Conservation (phyloP, 2,329 filamentous ascomycete species). For the Paecilomyces sp. region DNA sequence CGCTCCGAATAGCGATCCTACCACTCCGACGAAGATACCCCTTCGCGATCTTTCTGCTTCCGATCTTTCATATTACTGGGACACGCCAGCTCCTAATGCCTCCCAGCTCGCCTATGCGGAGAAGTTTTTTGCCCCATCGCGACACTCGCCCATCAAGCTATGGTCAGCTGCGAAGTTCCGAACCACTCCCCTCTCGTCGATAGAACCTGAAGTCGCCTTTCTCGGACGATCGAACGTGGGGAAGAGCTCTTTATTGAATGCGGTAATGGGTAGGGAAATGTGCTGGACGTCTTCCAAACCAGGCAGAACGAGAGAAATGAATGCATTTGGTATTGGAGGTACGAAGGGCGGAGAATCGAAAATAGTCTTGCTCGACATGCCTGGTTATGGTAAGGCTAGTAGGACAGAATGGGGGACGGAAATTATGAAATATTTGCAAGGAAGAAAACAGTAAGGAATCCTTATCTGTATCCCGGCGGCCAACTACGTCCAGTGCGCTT, state of each 20-base stretch:
- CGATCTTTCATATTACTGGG: conserved; percentile 43
- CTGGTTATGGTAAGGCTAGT: conserved; percentile 61
- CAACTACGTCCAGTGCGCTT: conserved; percentile 1
- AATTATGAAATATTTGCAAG: conserved; percentile 60
- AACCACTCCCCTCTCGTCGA: conserved; percentile 46
- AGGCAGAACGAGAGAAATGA: conserved; percentile 59
- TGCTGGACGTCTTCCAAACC: conserved; percentile 54
- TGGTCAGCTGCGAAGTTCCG: conserved; percentile 57
- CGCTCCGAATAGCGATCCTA: conserved; percentile 1
- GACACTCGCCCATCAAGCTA: conserved; percentile 47
- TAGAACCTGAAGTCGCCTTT: conserved; percentile 57
- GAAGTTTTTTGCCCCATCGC: conserved; percentile 39
- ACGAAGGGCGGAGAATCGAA: conserved; percentile 36
- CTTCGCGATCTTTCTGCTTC: conserved; percentile 24
- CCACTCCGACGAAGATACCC: conserved; percentile 18
- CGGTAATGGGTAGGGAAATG: conserved; percentile 46
- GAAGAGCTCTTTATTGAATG: conserved; percentile 61
- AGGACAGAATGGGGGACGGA: conserved; percentile 57
- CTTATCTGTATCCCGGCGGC: neutral
- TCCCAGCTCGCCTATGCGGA: conserved; percentile 40
- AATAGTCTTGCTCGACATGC: conserved; percentile 62
- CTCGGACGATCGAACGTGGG: conserved; percentile 65
- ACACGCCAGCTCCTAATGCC: conserved; percentile 39
- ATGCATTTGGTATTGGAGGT: conserved; percentile 57
- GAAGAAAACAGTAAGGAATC: conserved; percentile 49